Evolutionary conservation across 2,329 filamentous ascomycete species (phyloP), one percentile per base, ranked within the genome.

Genomic region (Neonectria faginata): DNA sequence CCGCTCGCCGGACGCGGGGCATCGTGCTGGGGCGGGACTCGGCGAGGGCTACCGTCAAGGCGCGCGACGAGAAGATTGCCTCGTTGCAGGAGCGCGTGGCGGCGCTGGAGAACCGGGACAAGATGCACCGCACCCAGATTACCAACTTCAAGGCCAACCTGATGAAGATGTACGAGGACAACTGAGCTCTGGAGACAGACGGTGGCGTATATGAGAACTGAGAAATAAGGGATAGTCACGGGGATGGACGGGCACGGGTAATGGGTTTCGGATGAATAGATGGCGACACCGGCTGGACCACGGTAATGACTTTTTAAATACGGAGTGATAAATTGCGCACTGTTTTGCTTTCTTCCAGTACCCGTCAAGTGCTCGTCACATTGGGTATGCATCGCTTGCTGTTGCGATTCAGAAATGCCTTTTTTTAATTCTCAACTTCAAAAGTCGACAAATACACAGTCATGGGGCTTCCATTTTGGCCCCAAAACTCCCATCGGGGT

Each of bases 1-100:
- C 92, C 67, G 85, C 87, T 16, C 78, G 89, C 56, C 84, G 83
- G 56, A 83, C 84, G 0, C 86, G 85, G 70, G 92, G 91, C 0
- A 82, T 92, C 20, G 82, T 83, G 42, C 85, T 85, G 66, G 90
- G 91, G 0, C 82, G 91, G 2, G 91, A 95, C 64, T 85, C 90
- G 7, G 84, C 86, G 3, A 80, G 92, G n/a, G 76, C 86, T 9
- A 86, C 85, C 4, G 73, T 92, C 36, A 89, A 87, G 73, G 82
- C 84, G 5, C 89, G 89, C 67, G 90, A 95, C 31, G 73, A 73
- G n/a, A 75, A 73, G 55, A 78, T 80, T 45, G 76, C 76, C 4
- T 66, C 69, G 57, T 64, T 85, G 57, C 77, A 82, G 71, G 74
- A 73, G 42, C 72, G 74, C 31, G 70, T 84, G 5, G 71, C 70